Evolutionary conservation across 768 basidiomycete genomes (phyloP), one percentile per base, ranked within the genome.

Genomic region (Psilocybe cyanescens): DNA sequence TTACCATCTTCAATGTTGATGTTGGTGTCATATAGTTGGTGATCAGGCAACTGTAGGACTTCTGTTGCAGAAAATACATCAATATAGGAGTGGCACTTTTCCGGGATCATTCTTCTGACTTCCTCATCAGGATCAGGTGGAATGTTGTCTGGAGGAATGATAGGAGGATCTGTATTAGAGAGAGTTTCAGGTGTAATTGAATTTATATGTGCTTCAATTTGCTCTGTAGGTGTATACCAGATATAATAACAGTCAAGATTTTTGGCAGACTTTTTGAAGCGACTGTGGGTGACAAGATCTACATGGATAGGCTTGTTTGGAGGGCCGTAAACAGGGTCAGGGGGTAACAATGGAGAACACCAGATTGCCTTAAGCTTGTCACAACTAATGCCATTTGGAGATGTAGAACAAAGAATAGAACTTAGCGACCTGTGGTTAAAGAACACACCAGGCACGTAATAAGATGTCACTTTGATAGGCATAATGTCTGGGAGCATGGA

Each of bases 1-100:
- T 70, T 72, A 2, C 68, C 73, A 8, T 74, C 75, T 57, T 76
- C 72, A 9, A 76, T 12, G 2, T 76, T 63, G 61, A 79, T 79
- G 17, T 68, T 63, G 31, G 70, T 66, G 61, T 80, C 75, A 59
- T 72, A 77, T 12, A 70, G 68, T 1, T 72, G 70, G 56, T 79
- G 79, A 11, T 67, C 65, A 8, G 74, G 72, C 1, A 76, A 72
- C 11, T 66, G 61, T 5, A 72, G 56, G 41, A 72, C 65, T 47
- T 67, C 67, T 1, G 48, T 50, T 8, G 68, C 63, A 3, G 67
- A 67, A 57, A 74, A 72, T 6, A 75, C 68, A 44, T 24, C 68
- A 57, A 31, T 67, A 57, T 17, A 68, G 59, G 45, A 65, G 76
- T 12, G 72, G 58, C 75, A 77, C 49, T 75, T 68, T 1, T 53